phyloP scores from a whole-genome alignment of 495 filamentous ascomycete species.

The Penicillium macrosclerotiorum region DNA sequence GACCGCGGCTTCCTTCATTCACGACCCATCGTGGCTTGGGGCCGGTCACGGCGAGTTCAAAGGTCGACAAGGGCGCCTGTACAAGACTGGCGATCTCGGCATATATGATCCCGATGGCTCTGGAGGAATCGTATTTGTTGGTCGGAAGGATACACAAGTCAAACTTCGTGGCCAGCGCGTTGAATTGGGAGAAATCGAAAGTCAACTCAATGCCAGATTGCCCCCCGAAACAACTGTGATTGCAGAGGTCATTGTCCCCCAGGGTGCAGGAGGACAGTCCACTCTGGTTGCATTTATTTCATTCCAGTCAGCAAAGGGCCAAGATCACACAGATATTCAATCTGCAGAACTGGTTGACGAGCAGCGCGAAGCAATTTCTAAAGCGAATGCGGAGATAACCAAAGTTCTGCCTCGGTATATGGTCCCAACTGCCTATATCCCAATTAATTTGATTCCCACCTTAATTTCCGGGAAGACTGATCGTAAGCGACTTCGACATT shows the following conservation, averaged over 20 bases:
- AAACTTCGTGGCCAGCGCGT: slow-evolving; percentile 63
- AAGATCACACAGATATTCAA: slow-evolving; percentile 16
- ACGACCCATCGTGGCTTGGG: slow-evolving; percentile 47
- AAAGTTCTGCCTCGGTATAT: slow-evolving; percentile 43
- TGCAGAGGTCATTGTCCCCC: slow-evolving; percentile 38
- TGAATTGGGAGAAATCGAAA: slow-evolving; percentile 57
- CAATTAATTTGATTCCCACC: slow-evolving; percentile 36
- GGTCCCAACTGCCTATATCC: slow-evolving; percentile 46
- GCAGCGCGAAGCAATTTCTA: slow-evolving; percentile 17
- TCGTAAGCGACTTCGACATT: slow-evolving; percentile 34
- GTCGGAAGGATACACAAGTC: slow-evolving; percentile 61
- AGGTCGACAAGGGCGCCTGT: slow-evolving; percentile 40
- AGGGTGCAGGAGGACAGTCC: slow-evolving; percentile 27
- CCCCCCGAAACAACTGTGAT: slow-evolving; percentile 32
- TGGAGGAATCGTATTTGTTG: slow-evolving; percentile 52
- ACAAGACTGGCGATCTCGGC: slow-evolving; percentile 54
- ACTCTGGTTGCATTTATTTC: slow-evolving; percentile 40
- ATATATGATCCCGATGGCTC: slow-evolving; percentile 53
- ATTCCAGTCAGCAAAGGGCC: slow-evolving; percentile 22
- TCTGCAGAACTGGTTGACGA: slow-evolving; percentile 18
- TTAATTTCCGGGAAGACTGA: slow-evolving; percentile 47
- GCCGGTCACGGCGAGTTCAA: slow-evolving; percentile 32
- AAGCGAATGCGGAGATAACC: slow-evolving; percentile 24
- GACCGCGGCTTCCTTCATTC: slow-evolving; percentile 46
- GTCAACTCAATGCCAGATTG: slow-evolving; percentile 32